Evolutionary conservation across 2,329 filamentous ascomycete species (phyloP).

Genomic region (Stemphylium vesicarium): DNA sequence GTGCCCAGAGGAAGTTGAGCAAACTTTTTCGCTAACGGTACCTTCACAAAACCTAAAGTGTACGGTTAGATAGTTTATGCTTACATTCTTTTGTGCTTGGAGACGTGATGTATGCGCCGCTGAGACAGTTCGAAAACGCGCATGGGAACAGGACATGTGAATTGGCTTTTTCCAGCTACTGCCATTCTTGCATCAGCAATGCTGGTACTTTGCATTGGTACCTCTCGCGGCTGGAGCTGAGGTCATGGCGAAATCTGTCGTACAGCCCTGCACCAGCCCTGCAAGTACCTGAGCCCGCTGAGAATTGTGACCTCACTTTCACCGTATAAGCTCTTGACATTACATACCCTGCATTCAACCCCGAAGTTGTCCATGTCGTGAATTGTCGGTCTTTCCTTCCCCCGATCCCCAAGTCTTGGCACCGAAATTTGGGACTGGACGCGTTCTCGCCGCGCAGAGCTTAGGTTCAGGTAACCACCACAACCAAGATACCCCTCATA

Average conservation of each 20-base stretch:
- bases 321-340: not conserved
- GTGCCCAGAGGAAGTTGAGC: constrained; percentile 81
- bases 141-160: not conserved
- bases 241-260: not conserved
- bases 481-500: constrained; percentile 40
- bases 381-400: constrained; percentile 14
- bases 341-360: not conserved
- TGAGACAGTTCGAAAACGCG: not conserved
- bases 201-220: not conserved
- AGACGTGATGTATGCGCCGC: not conserved
- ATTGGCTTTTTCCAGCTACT: not conserved
- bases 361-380: not conserved
- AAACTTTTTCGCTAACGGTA: constrained; percentile 99
- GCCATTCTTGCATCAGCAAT: not conserved
- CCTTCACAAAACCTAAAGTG: constrained; percentile 77
- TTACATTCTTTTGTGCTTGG: constrained; percentile 62
- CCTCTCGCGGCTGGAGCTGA: not conserved
- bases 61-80: constrained; percentile 98
- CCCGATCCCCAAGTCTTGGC: constrained; percentile 22
- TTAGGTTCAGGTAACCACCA: constrained; percentile 29
- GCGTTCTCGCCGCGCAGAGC: constrained; percentile 33
- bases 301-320: not conserved
- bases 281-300: not conserved
- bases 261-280: not conserved
- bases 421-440: constrained; percentile 30